Evolutionary conservation across 176 grass and related monocot genomes (phyloP), one percentile per base, ranked within the genome.

Genomic region (Triticum dicoccoides): DNA sequence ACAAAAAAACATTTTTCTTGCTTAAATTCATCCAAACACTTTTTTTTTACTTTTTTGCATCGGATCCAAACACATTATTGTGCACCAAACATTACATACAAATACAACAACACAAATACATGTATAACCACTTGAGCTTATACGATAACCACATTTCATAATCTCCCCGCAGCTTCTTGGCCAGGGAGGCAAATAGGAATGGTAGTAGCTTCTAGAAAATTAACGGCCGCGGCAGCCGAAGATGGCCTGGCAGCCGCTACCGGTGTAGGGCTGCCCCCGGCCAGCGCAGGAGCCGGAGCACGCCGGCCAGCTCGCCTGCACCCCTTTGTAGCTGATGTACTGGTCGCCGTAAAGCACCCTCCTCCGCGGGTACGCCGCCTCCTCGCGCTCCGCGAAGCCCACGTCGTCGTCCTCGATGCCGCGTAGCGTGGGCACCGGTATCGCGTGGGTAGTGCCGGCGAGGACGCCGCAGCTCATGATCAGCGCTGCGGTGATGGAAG

Each of bases 211-310:
- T 17, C 12, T 66, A 5, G 44, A 47, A 4, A 47, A 2, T 44
- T 21, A 25, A 25, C 69, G 32, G 9, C 66, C 14, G 0, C 64
- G 27, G 67, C 81, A 83, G 67, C 6, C 8, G 81, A 20, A 83
- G 81, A 83, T 13, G 51, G 33, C 3, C 51, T 27, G 4, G 81
- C 81, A 83, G 34, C 68, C 49, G 49, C 81, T 34, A 12, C 80
- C 65, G 51, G 2, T 83, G 81, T 83, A 83, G 4, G 81, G 1
- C 34, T 71, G 45, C 0, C 81, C 81, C 21, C 68, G 68, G 5
- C 33, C 81, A 9, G 52, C 34, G 81, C 81, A 83, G 34, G 81
- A 21, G n/a, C 81, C 81, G 81, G 73, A 61, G 81, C 81, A 83
- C 51, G 81, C 68, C 9, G 68, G 68, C 69, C 73, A 12, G 81